Percentiles rank a stretch among this genome's conserved stretches.
These are phyloP conservation scores for Hypomontagnella submonticulosa DNA, from an alignment of 495 filamentous ascomycete species.

Conservation along the genomic window DNA sequence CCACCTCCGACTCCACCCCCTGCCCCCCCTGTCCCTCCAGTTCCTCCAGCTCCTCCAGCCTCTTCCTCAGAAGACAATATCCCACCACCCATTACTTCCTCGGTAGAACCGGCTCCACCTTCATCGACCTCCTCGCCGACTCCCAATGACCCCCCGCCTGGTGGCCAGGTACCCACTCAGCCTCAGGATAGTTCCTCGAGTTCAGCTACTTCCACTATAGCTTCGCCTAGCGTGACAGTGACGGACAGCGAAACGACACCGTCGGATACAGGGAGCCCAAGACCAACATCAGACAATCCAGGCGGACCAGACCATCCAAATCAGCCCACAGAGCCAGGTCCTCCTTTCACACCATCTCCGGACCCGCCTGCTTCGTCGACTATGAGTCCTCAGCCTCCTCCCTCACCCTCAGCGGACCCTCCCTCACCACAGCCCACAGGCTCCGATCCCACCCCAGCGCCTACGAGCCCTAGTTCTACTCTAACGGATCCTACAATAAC, in stretches of 20 bases:
- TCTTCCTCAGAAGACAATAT: conserved; percentile 4
- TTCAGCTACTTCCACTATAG: conserved; percentile 1
- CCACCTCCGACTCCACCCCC: neutral
- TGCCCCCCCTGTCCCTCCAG: neutral
- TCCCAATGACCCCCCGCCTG: neutral
- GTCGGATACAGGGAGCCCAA: neutral
- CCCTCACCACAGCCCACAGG: neutral
- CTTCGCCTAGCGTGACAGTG: neutral
- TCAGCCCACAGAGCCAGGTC: conserved; percentile 4
- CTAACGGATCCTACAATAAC: conserved; percentile 2
- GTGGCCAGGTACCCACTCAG: conserved; percentile 4
- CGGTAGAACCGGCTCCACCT: neutral
- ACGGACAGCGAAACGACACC: neutral
- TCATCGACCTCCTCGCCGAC: neutral
- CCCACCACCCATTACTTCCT: conserved; percentile 8
- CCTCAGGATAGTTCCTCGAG: conserved; percentile 10
- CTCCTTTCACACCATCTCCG: conserved; percentile 3
- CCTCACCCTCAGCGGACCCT: neutral
- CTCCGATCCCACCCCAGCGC: neutral
- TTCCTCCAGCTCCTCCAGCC: neutral
- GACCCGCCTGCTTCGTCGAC: neutral
- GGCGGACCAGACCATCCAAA: conserved; percentile 1
- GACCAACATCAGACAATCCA: conserved; percentile 8
- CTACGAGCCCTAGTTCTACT: neutral
- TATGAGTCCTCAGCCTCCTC: neutral